Base-by-base conservation (phyloP, 306 rosid species). In the Rosa multiflora region DNA sequence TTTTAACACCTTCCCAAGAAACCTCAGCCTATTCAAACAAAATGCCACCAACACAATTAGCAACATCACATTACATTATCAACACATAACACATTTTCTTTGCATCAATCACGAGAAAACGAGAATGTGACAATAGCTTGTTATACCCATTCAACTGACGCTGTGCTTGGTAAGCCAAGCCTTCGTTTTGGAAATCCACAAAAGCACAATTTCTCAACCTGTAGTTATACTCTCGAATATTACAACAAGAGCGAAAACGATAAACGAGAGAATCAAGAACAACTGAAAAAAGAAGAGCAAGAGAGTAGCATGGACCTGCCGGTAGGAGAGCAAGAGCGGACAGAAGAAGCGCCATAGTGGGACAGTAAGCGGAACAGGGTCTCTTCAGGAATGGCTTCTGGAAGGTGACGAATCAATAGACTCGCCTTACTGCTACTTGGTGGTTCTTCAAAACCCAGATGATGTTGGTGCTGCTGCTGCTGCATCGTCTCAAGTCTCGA, bases 181-280 rank as follows among this genome's bases (percentile, higher is more conserved):
- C 88, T 68, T 91, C 93, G 77, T 81, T 88, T 83, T 79, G 83
- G 76, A 93, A 93, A 85, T 91, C 97, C 67, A 81, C 89, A 79
- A 89, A 93, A 52, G 97, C 98, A 76, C 91, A 88, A 81, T 93
- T 93, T 70, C 84, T 93, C 85, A 93, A 49, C 85, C 97, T 93
- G 85, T 55, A 74, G 23, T n/a, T 11, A 44, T 8, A 68, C 26
- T 42, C 26, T 42, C 56, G 70, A 23, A 32, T 40, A 74, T 6
- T 47, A 48, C 44, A 11, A 15, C 44, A 11, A 15, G 5, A 3
- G 5, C 7, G 58, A 4, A 73, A 2, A 14, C 32, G 5, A 56
- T 20, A 58, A n/a, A 12, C 78, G 15, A 67, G 15, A 11, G 17
- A 75, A 15, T 0, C 43, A 14, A 10, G 52, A 43, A 53, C 3